A percentile compares a stretch with the other conserved stretches of the same genome.
phyloP scores from a whole-genome alignment of 768 basidiomycete species.

The Tricholoma saponaceum region DNA sequence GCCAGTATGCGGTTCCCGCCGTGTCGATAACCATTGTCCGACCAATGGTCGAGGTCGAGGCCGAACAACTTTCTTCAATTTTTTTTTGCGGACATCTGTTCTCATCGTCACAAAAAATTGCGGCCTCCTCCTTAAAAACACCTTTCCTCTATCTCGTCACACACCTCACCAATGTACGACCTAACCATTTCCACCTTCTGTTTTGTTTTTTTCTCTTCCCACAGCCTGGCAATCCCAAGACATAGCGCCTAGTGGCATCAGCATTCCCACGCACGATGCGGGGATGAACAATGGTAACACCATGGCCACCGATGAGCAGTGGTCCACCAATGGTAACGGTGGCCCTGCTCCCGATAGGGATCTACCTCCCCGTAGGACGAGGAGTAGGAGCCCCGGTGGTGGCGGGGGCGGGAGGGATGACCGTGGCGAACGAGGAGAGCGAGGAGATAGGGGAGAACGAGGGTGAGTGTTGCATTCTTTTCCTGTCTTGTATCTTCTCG shows the following conservation, averaged over 20 bases:
- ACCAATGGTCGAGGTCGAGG: conserved; percentile 4
- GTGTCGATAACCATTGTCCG: conserved; percentile 9
- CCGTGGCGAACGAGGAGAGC: background rate
- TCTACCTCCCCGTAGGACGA: conserved; percentile 57
- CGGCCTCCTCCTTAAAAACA: conserved; percentile 6
- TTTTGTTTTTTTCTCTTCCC: conserved; percentile 21
- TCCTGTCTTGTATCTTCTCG: background rate
- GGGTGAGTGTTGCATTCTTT: conserved; percentile 38
- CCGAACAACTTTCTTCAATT: conserved; percentile 14
- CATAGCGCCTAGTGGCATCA: conserved; percentile 68
- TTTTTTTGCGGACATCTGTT: conserved; percentile 12
- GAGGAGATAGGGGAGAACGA: conserved; percentile 33
- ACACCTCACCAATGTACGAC: conserved; percentile 31
- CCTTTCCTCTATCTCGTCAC: conserved; percentile 18
- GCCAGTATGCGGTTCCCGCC: conserved; percentile 24
- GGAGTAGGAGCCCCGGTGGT: conserved; percentile 71
- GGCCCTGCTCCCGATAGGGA: conserved; percentile 44
- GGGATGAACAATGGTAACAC: conserved; percentile 34
- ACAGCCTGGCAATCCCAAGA: conserved; percentile 86
- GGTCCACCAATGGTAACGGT: conserved; percentile 38
- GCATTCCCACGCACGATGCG: conserved; percentile 61
- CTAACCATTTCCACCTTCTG: conserved; percentile 30
- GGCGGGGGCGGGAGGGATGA: conserved; percentile 46
- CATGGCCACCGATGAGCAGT: conserved; percentile 54
- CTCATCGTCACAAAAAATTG: conserved; percentile 19